phyloP scores from a whole-genome alignment of 2,329 filamentous ascomycete genomes.

The Torrubiella hemipterigena region DNA sequence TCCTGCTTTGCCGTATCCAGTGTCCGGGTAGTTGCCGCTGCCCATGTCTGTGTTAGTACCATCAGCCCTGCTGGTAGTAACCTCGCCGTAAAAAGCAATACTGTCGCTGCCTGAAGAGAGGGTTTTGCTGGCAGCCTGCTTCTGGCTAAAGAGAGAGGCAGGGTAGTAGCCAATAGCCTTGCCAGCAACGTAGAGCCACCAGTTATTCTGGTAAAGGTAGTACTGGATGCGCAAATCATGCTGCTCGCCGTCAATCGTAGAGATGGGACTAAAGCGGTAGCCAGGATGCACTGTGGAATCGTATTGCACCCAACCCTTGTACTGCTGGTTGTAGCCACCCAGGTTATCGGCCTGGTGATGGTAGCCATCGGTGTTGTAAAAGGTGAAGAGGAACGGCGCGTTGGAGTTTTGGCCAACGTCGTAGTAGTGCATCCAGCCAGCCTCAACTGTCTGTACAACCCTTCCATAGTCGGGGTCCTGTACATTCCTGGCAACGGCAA shows the following conservation, averaged over 20 bases:
- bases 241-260: constrained; percentile 6
- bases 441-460: constrained; percentile 1
- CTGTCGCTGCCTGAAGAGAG: constrained; percentile 5
- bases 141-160: constrained; percentile 5
- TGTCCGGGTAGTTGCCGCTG: not conserved
- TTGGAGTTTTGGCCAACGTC: too few relatives aligned
- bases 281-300: constrained; percentile 8
- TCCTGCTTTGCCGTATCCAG: not conserved
- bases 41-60: not conserved
- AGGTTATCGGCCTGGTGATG: constrained; percentile 6
- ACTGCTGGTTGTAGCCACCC: constrained; percentile 8
- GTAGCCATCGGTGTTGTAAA: constrained; percentile 9
- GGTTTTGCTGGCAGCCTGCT: constrained; percentile 3
- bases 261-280: constrained; percentile 6
- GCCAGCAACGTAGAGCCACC: constrained; percentile 9
- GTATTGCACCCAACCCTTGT: constrained; percentile 9
- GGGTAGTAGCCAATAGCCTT: constrained; percentile 10
- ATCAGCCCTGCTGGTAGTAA: not conserved
- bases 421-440: constrained; percentile 2
- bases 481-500: constrained; percentile 7
- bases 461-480: too few relatives aligned
- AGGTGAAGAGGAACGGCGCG: constrained; percentile 9
- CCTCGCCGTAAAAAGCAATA: constrained; percentile 7
- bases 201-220: constrained; percentile 8
- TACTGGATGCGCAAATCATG: constrained; percentile 8